A percentile compares a stretch with the other conserved stretches of the same genome.
Evolutionary conservation across 1,139 yeast species (phyloP).

Genomic region (Suhomyces bolitotheri): DNA sequence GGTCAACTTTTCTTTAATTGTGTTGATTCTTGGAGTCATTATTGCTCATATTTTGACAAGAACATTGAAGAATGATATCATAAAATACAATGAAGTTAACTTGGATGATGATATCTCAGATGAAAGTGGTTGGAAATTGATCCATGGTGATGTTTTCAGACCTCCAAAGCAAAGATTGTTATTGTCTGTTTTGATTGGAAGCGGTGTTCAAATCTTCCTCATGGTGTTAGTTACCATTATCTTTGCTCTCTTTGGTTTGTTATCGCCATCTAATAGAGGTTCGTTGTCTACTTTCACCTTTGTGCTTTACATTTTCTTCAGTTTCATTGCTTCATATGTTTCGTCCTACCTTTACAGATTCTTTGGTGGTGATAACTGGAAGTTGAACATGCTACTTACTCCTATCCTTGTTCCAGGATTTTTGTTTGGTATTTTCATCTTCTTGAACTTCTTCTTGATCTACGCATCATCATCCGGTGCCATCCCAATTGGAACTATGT

Average conservation of each 20-base stretch:
- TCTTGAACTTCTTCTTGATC: conserved; percentile 80
- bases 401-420: conserved; percentile 84
- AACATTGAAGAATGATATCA: conserved; percentile 82
- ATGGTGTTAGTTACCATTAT: conserved; percentile 75
- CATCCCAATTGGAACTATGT: conserved; percentile 87
- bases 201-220: conserved; percentile 80
- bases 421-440: conserved; percentile 61
- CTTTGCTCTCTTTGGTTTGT: conserved; percentile 84
- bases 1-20: conserved; percentile 79
- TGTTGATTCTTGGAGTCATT: conserved; percentile 70
- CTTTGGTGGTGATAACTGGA: conserved; percentile 93
- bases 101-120: conserved; percentile 86
- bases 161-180: conserved; percentile 72
- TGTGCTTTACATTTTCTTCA: conserved; percentile 74
- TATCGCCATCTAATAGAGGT: conserved; percentile 95
- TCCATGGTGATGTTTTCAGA: conserved; percentile 94
- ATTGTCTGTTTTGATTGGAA: conserved; percentile 79
- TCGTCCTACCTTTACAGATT: conserved; percentile 84
- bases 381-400: conserved; percentile 75
- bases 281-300: conserved; percentile 89
- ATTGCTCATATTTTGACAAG: conserved; percentile 79
- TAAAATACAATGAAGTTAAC: conserved; percentile 85
- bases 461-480: conserved; percentile 88
- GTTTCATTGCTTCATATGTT: conserved; percentile 81
- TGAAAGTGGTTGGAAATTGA: conserved; percentile 96